Evolutionary conservation across 1,284 basidiomycete genomes (phyloP).

Genomic region (Albatrellus sp.): DNA sequence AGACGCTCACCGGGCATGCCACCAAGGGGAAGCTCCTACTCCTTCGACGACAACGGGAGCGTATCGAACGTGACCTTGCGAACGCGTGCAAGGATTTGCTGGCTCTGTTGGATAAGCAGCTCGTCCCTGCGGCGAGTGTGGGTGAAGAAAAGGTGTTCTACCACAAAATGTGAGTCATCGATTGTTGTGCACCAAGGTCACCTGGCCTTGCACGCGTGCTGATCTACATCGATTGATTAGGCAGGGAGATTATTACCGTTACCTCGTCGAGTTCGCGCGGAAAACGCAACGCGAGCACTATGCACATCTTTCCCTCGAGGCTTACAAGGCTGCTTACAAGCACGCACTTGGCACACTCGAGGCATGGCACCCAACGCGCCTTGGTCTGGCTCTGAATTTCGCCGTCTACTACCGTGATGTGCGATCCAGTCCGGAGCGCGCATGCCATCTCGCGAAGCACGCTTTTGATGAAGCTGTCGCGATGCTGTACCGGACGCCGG

Average conservation of each 20-base stretch:
- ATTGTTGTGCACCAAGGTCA: no score
- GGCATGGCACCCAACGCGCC: constrained; percentile 56
- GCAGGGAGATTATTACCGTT: constrained; percentile 62
- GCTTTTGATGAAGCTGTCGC: constrained; percentile 59
- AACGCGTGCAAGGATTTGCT: constrained; percentile 49
- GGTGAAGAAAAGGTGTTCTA: constrained; percentile 63
- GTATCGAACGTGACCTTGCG: constrained; percentile 44
- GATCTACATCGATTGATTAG: constrained; percentile 18
- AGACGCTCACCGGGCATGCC: constrained; percentile 20
- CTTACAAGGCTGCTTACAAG: constrained; percentile 58
- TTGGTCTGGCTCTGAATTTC: constrained; percentile 92
- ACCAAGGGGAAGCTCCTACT: constrained; percentile 29
- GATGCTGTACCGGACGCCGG: constrained; percentile 26
- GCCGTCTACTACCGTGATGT: constrained; percentile 97
- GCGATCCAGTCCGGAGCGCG: constrained; percentile 81
- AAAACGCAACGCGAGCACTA: constrained; percentile 31
- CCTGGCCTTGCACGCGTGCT: no score
- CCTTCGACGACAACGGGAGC: constrained; percentile 36
- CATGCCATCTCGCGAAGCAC: constrained; percentile 79
- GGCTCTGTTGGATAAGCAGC: constrained; percentile 34
- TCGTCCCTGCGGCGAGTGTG: constrained; percentile 40
- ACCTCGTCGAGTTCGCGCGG: constrained; percentile 49
- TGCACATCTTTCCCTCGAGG: constrained; percentile 42
- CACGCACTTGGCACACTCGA: constrained; percentile 45
- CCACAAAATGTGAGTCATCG: constrained; percentile 42